Evolutionary conservation across 768 basidiomycete species (phyloP).

Genomic region (Leccinum subgranulosum): DNA sequence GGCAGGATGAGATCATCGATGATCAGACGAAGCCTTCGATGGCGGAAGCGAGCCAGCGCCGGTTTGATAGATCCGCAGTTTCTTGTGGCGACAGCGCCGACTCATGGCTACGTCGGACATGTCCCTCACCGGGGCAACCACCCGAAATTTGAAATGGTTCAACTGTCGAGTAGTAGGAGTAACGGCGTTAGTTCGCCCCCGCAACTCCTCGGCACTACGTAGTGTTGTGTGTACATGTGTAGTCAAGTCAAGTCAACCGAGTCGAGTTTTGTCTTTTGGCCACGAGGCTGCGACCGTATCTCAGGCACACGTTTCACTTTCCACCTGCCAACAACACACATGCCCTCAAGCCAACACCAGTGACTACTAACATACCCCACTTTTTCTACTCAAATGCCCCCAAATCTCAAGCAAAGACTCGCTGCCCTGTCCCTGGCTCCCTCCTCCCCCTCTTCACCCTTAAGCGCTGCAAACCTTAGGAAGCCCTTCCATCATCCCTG

Average conservation of each 20-base stretch:
- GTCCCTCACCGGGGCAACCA: no score
- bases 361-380: not conserved
- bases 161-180: not conserved
- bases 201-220: no score
- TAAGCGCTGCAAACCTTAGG: constrained; percentile 20
- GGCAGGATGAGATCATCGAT: not conserved
- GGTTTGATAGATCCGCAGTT: not conserved
- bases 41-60: not conserved
- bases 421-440: constrained; percentile 56
- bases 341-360: constrained; percentile 1
- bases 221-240: not conserved
- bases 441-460: constrained; percentile 44
- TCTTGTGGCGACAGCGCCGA: no score
- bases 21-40: not conserved
- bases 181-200: no score
- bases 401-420: constrained; percentile 64
- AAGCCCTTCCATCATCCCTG: constrained; percentile 54
- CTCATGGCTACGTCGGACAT: not conserved
- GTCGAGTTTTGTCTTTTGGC: not conserved
- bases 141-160: not conserved
- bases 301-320: not conserved
- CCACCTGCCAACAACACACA: constrained; percentile 6
- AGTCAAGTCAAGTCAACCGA: constrained; percentile 3
- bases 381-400: constrained; percentile 19
- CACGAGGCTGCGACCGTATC: not conserved